These are phyloP conservation scores for Boletales sp. DNA, from an alignment of 768 basidiomycete species.

Conservation along the genomic window DNA sequence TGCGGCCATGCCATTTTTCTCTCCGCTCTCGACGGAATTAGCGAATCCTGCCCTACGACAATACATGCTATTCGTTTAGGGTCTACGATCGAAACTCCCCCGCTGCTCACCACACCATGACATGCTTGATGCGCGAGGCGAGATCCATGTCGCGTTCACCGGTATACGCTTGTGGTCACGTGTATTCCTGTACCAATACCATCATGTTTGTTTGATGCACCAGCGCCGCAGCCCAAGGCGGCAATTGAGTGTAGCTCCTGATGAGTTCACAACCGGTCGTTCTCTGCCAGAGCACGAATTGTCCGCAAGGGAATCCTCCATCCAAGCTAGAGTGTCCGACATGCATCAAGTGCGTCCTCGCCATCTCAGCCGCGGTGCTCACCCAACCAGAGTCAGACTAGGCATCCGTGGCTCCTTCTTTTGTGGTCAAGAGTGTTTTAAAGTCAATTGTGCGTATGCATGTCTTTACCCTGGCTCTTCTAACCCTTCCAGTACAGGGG, in stretches of 20 bases:
- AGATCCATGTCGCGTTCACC: background rate
- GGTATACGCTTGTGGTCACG: conserved; percentile 9
- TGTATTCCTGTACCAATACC: conserved; percentile 2
- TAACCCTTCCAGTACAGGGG: conserved; percentile 20
- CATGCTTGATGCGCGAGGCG: conserved; percentile 25
- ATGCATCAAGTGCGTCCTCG: conserved; percentile 73
- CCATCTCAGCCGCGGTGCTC: background rate
- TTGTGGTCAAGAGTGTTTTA: conserved; percentile 96
- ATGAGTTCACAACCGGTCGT: conserved; percentile 37
- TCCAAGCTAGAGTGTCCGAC: conserved; percentile 91
- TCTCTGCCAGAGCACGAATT: conserved; percentile 64
- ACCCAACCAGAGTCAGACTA: conserved; percentile 44
- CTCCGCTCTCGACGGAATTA: too few relatives aligned
- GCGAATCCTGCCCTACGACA: too few relatives aligned
- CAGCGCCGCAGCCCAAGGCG: too few relatives aligned
- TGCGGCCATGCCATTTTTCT: background rate
- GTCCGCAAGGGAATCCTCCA: conserved; percentile 79
- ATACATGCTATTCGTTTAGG: too few relatives aligned
- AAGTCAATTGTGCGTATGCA: conserved; percentile 74
- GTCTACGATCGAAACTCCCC: too few relatives aligned
- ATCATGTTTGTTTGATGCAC: background rate
- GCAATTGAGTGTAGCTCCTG: background rate
- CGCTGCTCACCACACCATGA: background rate
- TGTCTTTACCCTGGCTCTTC: background rate
- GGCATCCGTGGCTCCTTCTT: conserved; percentile 85